These are phyloP conservation scores for Fraxinus pennsylvanica DNA, from an alignment of 257 asterid species.

Conservation along the genomic window DNA sequence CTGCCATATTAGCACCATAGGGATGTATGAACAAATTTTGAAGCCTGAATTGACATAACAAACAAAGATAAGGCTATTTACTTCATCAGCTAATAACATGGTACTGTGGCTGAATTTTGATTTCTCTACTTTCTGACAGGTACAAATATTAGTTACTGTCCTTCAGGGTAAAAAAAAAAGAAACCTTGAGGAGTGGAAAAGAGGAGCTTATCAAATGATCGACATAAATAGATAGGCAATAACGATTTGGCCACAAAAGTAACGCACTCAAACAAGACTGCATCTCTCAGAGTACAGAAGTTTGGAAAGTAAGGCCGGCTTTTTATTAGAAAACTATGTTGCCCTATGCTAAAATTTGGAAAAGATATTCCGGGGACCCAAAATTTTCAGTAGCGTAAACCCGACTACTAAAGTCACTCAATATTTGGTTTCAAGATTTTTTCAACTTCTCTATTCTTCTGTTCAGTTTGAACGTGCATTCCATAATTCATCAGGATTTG, in stretches of 20 bases:
- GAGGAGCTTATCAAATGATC: background rate
- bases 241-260: background rate
- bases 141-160: background rate
- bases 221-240: background rate
- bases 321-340: background rate
- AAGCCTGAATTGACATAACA: background rate
- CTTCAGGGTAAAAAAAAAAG: too few species aligned
- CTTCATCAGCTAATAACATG: conserved; percentile 10
- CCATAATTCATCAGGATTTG: conserved; percentile 6
- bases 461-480: background rate
- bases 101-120: background rate
- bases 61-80: conserved; percentile 1
- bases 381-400: background rate
- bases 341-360: background rate
- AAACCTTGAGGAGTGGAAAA: background rate
- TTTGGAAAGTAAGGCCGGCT: background rate
- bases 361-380: background rate
- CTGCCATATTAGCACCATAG: conserved; percentile 45
- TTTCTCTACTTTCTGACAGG: background rate
- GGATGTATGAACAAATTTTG: conserved; percentile 10
- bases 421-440: background rate
- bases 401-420: background rate
- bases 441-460: background rate
- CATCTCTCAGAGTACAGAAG: background rate
- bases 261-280: background rate